Evolutionary conservation across 164 flowering plant genomes (phyloP), one percentile per base, ranked within the genome.

Genomic region (Magnolia sinica): DNA sequence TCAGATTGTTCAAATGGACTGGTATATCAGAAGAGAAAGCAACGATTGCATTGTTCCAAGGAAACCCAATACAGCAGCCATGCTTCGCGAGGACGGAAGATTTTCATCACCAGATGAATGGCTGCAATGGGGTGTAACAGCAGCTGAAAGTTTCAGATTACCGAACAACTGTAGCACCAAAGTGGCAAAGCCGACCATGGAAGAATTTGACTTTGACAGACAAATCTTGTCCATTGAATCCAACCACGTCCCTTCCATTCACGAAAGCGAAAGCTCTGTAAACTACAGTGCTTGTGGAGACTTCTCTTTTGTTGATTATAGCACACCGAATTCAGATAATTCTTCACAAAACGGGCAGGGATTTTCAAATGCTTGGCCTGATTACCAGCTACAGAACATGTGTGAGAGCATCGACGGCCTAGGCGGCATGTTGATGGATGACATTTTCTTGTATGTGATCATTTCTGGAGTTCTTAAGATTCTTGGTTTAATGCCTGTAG

Each of bases 361-460:
- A 37, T 8, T 59, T 79, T 23, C 74, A 22, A 1, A 71, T 37
- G 83, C 72, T 10, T 75, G 63, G 65, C 79, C 79, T 10, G 83
- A 81, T 71, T 77, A 65, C 77, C 81, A 81, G 76, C 84, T 80
- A 19, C 63, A 71, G 59, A 71, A 64, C 58, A 49, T 49, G 50
- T 77, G 61, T 49, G 61, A 71, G 18, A 50, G 63, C 50, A 11
- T 23, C 24, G 76, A 85, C 31, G 77, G 76, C 76, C 67, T 83
- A 24, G 71, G 77, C 22, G 75, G 74, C 74, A 72, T 77, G 72
- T 81, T 81, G 68, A 73, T 76, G 77, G 87, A 87, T 75, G 90
- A 84, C 77, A 76, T 79, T 76, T 86, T 82, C 89, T 78, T 88
- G 92, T 89, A 89, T 81, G 68, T 76, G 80, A 52, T 78, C 76